phyloP scores from a whole-genome alignment of 169 alveolate genomes.

The Plasmodium billcollinsi region DNA sequence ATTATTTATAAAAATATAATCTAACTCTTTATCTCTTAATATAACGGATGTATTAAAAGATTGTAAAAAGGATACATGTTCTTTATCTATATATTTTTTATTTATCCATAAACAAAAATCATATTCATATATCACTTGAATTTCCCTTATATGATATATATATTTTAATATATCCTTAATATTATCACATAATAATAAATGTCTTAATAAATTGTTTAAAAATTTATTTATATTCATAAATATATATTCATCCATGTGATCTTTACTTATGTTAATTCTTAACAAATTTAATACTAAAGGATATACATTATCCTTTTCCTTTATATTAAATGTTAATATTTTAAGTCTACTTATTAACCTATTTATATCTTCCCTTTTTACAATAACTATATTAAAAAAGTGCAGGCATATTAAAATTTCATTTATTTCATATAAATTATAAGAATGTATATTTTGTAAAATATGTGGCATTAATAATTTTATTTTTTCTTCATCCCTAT shows the following conservation, averaged over 20 bases:
- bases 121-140: constrained; percentile 36
- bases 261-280: constrained; percentile 36
- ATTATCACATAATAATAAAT: constrained; percentile 10
- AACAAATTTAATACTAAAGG: constrained; percentile 34
- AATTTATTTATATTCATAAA: constrained; percentile 6
- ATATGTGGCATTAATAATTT: constrained; percentile 19
- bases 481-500: constrained; percentile 37
- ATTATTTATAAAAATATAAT: constrained; percentile 38
- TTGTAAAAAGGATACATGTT: constrained; percentile 21
- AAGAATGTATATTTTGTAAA: constrained; percentile 19
- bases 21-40: constrained; percentile 24
- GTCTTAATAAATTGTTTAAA: constrained; percentile 30
- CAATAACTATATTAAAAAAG: constrained; percentile 44
- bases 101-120: constrained; percentile 56
- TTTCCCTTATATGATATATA: constrained; percentile 35
- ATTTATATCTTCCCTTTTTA: constrained; percentile 62
- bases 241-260: constrained; percentile 16
- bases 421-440: constrained; percentile 39
- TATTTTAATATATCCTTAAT: constrained; percentile 9
- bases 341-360: constrained; percentile 58
- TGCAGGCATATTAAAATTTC: constrained; percentile 31
- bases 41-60: constrained; percentile 24
- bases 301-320: constrained; percentile 5
- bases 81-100: constrained; percentile 27
- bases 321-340: constrained; percentile 55